These are phyloP conservation scores for Echinochloa phyllopogon DNA, from an alignment of 176 grass and related monocot species.

Conservation along the genomic window DNA sequence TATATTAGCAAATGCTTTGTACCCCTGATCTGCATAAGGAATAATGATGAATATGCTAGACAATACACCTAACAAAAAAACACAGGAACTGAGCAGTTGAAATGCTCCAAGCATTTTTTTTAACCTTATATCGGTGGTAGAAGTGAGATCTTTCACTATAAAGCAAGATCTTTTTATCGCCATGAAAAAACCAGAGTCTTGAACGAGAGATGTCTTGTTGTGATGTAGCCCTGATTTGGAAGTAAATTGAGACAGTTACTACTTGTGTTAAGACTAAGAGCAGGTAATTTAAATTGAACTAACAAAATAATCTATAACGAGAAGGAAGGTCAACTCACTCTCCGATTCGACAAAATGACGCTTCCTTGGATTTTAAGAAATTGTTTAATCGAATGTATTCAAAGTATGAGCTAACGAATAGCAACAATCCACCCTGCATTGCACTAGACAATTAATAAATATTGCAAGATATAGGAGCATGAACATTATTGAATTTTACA, in stretches of 20 bases:
- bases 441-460: constrained; percentile 37
- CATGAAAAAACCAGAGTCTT: constrained; percentile 93
- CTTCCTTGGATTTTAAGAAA: constrained; percentile 82
- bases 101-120: constrained; percentile 10
- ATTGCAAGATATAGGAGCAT: constrained; percentile 34
- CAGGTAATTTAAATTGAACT: constrained; percentile 8
- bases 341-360: constrained; percentile 89
- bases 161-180: constrained; percentile 88
- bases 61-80: constrained; percentile 13
- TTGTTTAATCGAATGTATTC: constrained; percentile 83
- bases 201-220: constrained; percentile 90
- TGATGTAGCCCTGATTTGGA: constrained; percentile 65
- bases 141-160: constrained; percentile 99
- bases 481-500: background rate
- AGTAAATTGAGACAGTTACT: constrained; percentile 36
- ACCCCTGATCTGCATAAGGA: constrained; percentile 75
- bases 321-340: constrained; percentile 69
- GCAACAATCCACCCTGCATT: constrained; percentile 76
- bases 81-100: background rate
- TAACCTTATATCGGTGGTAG: constrained; percentile 94
- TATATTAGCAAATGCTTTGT: constrained; percentile 78
- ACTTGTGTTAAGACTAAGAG: constrained; percentile 25
- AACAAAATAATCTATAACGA: constrained; percentile 13
- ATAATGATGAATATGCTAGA: constrained; percentile 19
- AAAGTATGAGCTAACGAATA: constrained; percentile 89